phyloP scores from a whole-genome alignment of 2,329 filamentous ascomycete species.

The Septoria petroselini region DNA sequence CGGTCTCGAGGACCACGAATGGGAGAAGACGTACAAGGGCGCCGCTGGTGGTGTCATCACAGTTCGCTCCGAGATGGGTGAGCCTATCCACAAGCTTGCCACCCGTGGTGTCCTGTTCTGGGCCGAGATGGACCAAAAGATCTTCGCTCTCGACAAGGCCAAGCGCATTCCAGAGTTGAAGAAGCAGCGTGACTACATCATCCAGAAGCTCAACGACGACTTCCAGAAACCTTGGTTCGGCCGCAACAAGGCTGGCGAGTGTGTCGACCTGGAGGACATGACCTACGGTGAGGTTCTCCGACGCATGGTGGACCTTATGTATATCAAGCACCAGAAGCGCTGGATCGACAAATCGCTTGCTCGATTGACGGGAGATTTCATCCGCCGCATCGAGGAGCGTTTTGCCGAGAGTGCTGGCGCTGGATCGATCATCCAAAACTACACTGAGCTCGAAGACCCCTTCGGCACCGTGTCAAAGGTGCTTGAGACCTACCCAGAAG shows the following conservation, averaged over 20 bases:
- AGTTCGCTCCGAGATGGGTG: slow-evolving; percentile 97
- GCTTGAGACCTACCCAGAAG: slow-evolving; percentile 77
- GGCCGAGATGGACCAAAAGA: slow-evolving; percentile 98
- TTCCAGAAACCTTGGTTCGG: slow-evolving; percentile 98
- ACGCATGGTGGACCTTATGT: slow-evolving; percentile 85
- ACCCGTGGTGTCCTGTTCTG: slow-evolving; percentile 95
- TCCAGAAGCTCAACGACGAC: slow-evolving; percentile 91
- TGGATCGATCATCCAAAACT: slow-evolving; percentile 82
- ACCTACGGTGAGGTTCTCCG: slow-evolving; percentile 85
- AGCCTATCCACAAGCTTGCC: slow-evolving; percentile 97
- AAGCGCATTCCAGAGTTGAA: slow-evolving; percentile 84
- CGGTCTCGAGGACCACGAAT: slow-evolving; percentile 75
- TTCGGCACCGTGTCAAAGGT: slow-evolving; percentile 76
- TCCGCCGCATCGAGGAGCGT: slow-evolving; percentile 93
- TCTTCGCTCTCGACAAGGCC: slow-evolving; percentile 93
- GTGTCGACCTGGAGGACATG: slow-evolving; percentile 91
- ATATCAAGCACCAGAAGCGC: slow-evolving; percentile 81
- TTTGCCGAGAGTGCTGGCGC: slow-evolving; percentile 72
- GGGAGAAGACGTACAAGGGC: slow-evolving; percentile 92
- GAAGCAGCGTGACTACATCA: slow-evolving; percentile 86
- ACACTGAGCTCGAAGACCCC: slow-evolving; percentile 80
- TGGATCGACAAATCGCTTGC: slow-evolving; percentile 88
- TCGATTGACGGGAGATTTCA: slow-evolving; percentile 87
- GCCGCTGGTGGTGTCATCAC: slow-evolving; percentile 91
- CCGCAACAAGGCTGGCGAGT: slow-evolving; percentile 72